Conservation (phyloP, 805 yeast genomes). For the Yarrowia porcina region DNA sequence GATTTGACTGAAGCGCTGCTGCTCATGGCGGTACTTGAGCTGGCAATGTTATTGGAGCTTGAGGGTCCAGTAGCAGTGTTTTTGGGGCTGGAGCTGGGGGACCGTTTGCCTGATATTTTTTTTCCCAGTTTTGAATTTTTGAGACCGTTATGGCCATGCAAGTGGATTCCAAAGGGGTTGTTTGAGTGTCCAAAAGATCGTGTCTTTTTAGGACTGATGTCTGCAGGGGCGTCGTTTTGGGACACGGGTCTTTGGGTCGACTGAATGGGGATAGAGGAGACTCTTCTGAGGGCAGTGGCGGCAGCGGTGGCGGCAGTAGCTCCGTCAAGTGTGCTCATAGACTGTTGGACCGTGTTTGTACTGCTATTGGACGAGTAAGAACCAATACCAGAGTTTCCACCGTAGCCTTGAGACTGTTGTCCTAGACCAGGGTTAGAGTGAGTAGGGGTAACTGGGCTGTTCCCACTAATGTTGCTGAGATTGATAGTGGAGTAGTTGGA, state of each 20-base stretch:
- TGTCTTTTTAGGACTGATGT: not conserved
- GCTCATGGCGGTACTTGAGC: not conserved
- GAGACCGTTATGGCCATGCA: conserved; percentile 13
- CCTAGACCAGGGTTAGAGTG: conserved; percentile 10
- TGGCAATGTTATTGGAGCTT: not conserved
- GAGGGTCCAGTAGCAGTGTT: not conserved
- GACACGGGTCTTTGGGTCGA: conserved; percentile 5
- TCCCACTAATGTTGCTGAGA: conserved; percentile 2
- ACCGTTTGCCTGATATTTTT: conserved; percentile 14
- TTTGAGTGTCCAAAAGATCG: conserved; percentile 9
- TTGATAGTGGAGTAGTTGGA: conserved; percentile 13
- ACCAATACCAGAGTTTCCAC: not conserved
- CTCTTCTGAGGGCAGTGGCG: conserved; percentile 12
- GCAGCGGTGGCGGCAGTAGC: conserved; percentile 25
- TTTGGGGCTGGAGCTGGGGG: conserved; percentile 5
- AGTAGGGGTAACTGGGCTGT: not conserved
- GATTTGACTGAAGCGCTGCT: conserved; percentile 5
- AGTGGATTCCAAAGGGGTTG: conserved; percentile 14
- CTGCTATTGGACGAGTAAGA: not conserved
- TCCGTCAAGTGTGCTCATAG: not conserved
- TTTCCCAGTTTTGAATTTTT: conserved; percentile 20
- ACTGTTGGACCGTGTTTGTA: not conserved
- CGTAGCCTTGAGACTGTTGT: not conserved
- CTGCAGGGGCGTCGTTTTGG: not conserved
- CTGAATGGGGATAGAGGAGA: conserved; percentile 12